phyloP scores from a whole-genome alignment of 2,329 filamentous ascomycete genomes.

The Apiospora phragmitis region DNA sequence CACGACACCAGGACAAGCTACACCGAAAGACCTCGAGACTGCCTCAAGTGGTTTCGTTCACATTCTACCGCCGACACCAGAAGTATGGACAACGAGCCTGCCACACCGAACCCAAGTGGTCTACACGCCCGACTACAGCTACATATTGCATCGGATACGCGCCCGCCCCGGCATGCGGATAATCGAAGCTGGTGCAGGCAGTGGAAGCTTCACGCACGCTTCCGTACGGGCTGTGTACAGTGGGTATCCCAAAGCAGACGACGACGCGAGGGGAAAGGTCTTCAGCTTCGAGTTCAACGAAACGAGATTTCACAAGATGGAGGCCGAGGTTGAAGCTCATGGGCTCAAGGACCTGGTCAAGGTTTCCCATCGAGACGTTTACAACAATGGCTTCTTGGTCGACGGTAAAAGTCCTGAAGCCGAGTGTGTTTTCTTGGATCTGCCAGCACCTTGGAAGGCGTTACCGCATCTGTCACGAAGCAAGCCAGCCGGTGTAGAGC shows the following conservation, averaged over 20 bases:
- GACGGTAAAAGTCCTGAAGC: slow-evolving; percentile 61
- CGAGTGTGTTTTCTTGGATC: slow-evolving; percentile 74
- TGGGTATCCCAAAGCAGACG: slow-evolving; percentile 56
- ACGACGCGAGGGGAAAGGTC: slow-evolving; percentile 62
- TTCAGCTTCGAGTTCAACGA: slow-evolving; percentile 84
- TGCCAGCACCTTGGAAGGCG: slow-evolving; percentile 80
- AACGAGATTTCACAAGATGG: slow-evolving; percentile 68
- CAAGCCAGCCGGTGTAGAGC: slow-evolving; percentile 29
- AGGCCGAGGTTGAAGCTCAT: slow-evolving; percentile 69
- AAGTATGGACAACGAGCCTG: slow-evolving; percentile 78
- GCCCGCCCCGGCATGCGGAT: slow-evolving; percentile 71
- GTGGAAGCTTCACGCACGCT: slow-evolving; percentile 82
- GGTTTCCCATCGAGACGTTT: slow-evolving; percentile 79
- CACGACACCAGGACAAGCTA: slow-evolving; percentile 10
- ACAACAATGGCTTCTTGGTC: slow-evolving; percentile 70
- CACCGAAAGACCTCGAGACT: slow-evolving; percentile 43
- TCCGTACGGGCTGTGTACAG: slow-evolving; percentile 75
- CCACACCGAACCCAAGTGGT: slow-evolving; percentile 85
- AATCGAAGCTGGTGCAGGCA: slow-evolving; percentile 81
- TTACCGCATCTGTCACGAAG: slow-evolving; percentile 71
- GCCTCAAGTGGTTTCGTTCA: slow-evolving; percentile 74
- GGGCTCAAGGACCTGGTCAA: slow-evolving; percentile 65
- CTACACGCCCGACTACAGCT: slow-evolving; percentile 85
- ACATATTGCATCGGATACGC: slow-evolving; percentile 74
- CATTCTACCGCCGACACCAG: slow-evolving; percentile 75